Conservation (phyloP, 495 filamentous ascomycete genomes). For the Aspergillus carlsbadensis region DNA sequence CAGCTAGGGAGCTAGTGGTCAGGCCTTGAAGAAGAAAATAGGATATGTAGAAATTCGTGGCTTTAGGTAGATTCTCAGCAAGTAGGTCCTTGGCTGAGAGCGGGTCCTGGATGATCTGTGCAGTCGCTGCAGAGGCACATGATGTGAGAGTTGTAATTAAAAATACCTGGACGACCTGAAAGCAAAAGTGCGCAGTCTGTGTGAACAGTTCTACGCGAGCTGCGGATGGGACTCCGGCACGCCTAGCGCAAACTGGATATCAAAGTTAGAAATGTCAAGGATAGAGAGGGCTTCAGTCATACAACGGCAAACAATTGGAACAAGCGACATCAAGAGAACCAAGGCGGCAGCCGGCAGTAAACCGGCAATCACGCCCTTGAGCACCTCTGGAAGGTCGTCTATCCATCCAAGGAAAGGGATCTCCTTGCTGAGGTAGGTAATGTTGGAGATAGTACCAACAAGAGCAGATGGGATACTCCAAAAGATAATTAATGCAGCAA, state of each 20-base stretch:
- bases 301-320: constrained; percentile 80
- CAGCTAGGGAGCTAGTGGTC: constrained; percentile 64
- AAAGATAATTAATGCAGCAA: constrained; percentile 78
- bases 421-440: constrained; percentile 60
- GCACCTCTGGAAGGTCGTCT: constrained; percentile 59
- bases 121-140: constrained; percentile 65
- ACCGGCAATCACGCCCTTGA: constrained; percentile 78
- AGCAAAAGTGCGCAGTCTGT: constrained; percentile 86
- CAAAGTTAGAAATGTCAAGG: constrained; percentile 11
- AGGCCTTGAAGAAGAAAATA: constrained; percentile 90
- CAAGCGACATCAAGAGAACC: constrained; percentile 79
- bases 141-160: constrained; percentile 76
- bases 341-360: constrained; percentile 75
- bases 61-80: constrained; percentile 70
- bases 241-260: constrained; percentile 61
- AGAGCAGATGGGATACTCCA: constrained; percentile 86
- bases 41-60: constrained; percentile 87
- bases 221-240: constrained; percentile 72
- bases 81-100: constrained; percentile 60
- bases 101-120: constrained; percentile 65
- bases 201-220: constrained; percentile 80
- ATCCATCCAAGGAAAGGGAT: constrained; percentile 71
- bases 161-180: constrained; percentile 92
- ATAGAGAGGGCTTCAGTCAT: constrained; percentile 25
- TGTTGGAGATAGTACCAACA: constrained; percentile 79